These are phyloP conservation scores for Logfia minima DNA, from an alignment of 129 eudicot species.

Conservation along the genomic window DNA sequence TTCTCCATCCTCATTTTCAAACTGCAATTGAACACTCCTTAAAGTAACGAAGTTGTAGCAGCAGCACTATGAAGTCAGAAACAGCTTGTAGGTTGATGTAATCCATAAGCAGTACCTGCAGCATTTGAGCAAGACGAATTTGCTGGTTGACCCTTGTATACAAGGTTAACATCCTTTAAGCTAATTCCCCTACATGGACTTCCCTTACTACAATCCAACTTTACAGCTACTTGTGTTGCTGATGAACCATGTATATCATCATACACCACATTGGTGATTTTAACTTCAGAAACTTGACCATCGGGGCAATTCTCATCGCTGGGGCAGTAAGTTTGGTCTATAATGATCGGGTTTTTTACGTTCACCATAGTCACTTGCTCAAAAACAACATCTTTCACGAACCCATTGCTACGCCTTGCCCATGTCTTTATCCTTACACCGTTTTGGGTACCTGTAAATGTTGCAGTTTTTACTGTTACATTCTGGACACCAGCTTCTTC, in stretches of 20 bases:
- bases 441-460: constrained; percentile 12
- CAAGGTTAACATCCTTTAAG: constrained; percentile 39
- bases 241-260: constrained; percentile 26
- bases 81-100: constrained; percentile 40
- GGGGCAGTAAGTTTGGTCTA: constrained; percentile 18
- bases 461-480: constrained; percentile 14
- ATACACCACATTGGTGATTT: constrained; percentile 20
- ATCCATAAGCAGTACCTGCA: constrained; percentile 36
- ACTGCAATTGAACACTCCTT: not conserved
- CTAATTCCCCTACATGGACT: constrained; percentile 44
- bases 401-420: constrained; percentile 27
- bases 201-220: constrained; percentile 31
- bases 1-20: not conserved
- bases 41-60: not conserved
- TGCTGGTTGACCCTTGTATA: constrained; percentile 21
- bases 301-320: constrained; percentile 8
- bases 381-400: constrained; percentile 7
- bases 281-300: constrained; percentile 4
- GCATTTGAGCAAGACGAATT: constrained; percentile 43
- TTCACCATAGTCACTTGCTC: constrained; percentile 16
- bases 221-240: constrained; percentile 16
- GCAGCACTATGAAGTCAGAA: not conserved
- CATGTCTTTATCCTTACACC: constrained; percentile 23
- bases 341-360: constrained; percentile 10
- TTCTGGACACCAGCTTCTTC: constrained; percentile 24